These are phyloP conservation scores for Dendrocalamus latiflorus DNA, from an alignment of 202 grass and related monocot genomes.

Conservation along the genomic window DNA sequence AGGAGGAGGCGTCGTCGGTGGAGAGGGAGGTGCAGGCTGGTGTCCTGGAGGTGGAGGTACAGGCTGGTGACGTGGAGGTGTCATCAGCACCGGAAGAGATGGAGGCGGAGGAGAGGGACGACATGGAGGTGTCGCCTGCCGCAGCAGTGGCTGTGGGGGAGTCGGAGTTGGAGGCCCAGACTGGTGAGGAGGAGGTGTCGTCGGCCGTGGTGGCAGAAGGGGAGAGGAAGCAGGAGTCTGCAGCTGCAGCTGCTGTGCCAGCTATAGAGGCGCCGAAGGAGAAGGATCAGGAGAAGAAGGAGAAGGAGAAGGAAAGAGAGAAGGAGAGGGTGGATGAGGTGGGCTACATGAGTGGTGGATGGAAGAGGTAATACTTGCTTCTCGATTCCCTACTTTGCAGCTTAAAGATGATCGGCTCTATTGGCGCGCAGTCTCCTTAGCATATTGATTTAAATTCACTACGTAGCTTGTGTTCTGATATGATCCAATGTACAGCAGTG, in stretches of 20 bases:
- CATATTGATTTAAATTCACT: conserved; percentile 2
- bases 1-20: background rate
- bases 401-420: background rate
- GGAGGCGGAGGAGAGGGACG: conserved; percentile 25
- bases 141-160: conserved; percentile 3
- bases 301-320: conserved; percentile 29
- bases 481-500: background rate
- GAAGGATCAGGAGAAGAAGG: conserved; percentile 14
- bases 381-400: background rate
- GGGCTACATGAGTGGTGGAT: conserved; percentile 55
- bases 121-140: conserved; percentile 25
- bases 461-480: background rate
- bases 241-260: background rate
- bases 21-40: background rate
- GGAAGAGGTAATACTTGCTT: conserved; percentile 47
- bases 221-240: background rate
- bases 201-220: background rate
- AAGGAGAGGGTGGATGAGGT: conserved; percentile 46
- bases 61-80: background rate
- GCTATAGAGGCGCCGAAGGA: background rate
- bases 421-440: background rate
- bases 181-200: conserved; percentile 28
- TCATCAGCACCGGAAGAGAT: conserved; percentile 16
- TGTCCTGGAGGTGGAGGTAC: background rate
- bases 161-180: background rate